Conservation (phyloP, 306 rosid species). For the Abrus precatorius region DNA sequence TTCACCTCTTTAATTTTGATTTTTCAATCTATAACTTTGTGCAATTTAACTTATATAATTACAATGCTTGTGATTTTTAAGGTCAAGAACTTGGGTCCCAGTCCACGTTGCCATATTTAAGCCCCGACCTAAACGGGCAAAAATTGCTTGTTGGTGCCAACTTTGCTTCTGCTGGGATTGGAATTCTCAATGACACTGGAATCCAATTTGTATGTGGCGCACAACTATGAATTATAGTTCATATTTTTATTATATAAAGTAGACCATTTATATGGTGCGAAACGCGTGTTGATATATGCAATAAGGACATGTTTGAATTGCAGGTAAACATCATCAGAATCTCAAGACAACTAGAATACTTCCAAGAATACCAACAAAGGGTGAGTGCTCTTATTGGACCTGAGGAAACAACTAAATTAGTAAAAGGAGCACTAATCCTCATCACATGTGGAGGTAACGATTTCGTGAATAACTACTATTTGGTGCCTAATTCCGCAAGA, state of each 20-base stretch:
- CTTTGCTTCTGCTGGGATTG: constrained; percentile 75
- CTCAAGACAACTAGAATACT: constrained; percentile 55
- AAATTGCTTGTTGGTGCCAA: constrained; percentile 68
- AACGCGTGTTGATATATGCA: too few species aligned
- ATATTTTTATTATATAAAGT: too few species aligned
- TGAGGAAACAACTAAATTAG: constrained; percentile 37
- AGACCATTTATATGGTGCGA: too few species aligned
- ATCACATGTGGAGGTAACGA: constrained; percentile 66
- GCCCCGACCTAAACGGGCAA: constrained; percentile 59
- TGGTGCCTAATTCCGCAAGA: constrained; percentile 59
- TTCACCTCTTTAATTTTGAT: background rate
- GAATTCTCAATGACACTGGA: constrained; percentile 72
- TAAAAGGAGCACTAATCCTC: constrained; percentile 59
- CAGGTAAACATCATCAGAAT: constrained; percentile 66
- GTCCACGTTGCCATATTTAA: constrained; percentile 67
- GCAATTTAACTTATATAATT: background rate
- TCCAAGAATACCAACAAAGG: constrained; percentile 59
- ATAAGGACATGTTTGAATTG: background rate
- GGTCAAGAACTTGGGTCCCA: constrained; percentile 59
- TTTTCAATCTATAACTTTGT: too few species aligned
- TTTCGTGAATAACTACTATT: constrained; percentile 69
- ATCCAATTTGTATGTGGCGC: constrained; percentile 62
- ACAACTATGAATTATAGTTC: background rate
- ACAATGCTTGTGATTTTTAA: background rate
- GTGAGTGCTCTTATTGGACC: constrained; percentile 53